These are phyloP conservation scores for Ilex asprella DNA, from an alignment of 257 asterid genomes.

Conservation along the genomic window DNA sequence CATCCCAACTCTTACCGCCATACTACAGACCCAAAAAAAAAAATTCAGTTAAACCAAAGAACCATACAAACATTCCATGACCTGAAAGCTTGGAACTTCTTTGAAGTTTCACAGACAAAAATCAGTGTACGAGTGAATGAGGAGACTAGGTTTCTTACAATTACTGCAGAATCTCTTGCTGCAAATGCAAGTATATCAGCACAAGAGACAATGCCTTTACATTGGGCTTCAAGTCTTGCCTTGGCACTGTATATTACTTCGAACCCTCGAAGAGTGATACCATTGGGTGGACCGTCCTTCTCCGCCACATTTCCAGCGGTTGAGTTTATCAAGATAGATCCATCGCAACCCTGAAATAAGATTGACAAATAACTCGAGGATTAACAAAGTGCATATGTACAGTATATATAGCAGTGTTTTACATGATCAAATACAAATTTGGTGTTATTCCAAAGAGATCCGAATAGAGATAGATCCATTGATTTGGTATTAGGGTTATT, in stretches of 20 bases:
- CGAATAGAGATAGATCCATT: too few relatives aligned
- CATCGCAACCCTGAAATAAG: slow-evolving; percentile 49
- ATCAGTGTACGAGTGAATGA: too few relatives aligned
- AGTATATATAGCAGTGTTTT: too few relatives aligned
- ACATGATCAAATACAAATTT: too few relatives aligned
- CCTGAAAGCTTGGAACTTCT: too few relatives aligned
- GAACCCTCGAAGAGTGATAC: slow-evolving; percentile 49
- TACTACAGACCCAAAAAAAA: slow-evolving; percentile 3
- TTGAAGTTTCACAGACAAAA: too few relatives aligned
- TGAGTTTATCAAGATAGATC: slow-evolving; percentile 40
- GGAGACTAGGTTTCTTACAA: too few relatives aligned
- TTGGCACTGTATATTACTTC: slow-evolving; percentile 56
- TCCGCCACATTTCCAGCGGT: slow-evolving; percentile 34
- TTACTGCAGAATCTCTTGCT: slow-evolving; percentile 34
- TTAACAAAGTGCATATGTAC: too few relatives aligned
- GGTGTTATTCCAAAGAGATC: too few relatives aligned
- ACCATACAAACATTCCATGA: too few relatives aligned
- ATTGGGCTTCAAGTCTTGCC: slow-evolving; percentile 33
- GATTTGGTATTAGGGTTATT: too few relatives aligned
- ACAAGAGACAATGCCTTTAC: slow-evolving; percentile 50
- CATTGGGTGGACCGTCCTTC: slow-evolving; percentile 35
- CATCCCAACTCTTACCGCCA: slow-evolving; percentile 18
- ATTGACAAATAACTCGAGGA: not conserved
- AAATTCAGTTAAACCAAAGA: too few relatives aligned
- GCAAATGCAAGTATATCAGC: slow-evolving; percentile 63